These are phyloP conservation scores for Tricholoma flavovirens DNA, from an alignment of 768 basidiomycete genomes.

Conservation along the genomic window DNA sequence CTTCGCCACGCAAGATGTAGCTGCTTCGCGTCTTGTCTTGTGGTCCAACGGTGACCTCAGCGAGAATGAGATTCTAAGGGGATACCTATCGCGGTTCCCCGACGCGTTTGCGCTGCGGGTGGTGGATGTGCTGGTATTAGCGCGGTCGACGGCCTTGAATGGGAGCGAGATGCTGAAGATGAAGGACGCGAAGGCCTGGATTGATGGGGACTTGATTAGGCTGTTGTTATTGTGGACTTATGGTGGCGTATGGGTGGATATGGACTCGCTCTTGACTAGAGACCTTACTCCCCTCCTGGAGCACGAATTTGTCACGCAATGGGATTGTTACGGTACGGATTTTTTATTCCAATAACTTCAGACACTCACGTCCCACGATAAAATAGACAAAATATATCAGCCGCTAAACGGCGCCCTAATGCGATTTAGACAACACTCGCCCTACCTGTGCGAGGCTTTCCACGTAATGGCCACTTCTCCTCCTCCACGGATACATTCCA, in stretches of 20 bases:
- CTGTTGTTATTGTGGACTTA: slow-evolving; percentile 82
- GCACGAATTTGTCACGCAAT: slow-evolving; percentile 96
- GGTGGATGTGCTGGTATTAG: slow-evolving; percentile 63
- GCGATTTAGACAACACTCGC: slow-evolving; percentile 86
- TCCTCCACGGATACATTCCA: slow-evolving; percentile 69
- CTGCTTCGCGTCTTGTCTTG: slow-evolving; percentile 61
- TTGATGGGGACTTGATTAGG: slow-evolving; percentile 91
- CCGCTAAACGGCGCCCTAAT: slow-evolving; percentile 92
- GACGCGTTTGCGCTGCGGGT: slow-evolving; percentile 64
- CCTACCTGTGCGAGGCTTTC: slow-evolving; percentile 96
- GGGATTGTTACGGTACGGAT: slow-evolving; percentile 94
- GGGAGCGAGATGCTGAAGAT: slow-evolving; percentile 52
- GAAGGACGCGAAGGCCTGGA: slow-evolving; percentile 81
- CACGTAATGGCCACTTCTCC: slow-evolving; percentile 77
- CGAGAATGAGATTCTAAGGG: slow-evolving; percentile 47
- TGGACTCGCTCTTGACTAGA: slow-evolving; percentile 90
- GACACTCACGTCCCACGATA: background rate
- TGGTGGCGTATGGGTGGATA: slow-evolving; percentile 96
- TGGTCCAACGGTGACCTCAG: slow-evolving; percentile 88
- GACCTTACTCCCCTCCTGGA: slow-evolving; percentile 84
- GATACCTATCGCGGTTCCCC: slow-evolving; percentile 59
- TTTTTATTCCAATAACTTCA: background rate
- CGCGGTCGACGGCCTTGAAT: slow-evolving; percentile 72
- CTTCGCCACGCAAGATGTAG: slow-evolving; percentile 82
- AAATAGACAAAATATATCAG: slow-evolving; percentile 36